Base-by-base conservation (phyloP, 805 yeast genomes). In the Lachancea cidri region DNA sequence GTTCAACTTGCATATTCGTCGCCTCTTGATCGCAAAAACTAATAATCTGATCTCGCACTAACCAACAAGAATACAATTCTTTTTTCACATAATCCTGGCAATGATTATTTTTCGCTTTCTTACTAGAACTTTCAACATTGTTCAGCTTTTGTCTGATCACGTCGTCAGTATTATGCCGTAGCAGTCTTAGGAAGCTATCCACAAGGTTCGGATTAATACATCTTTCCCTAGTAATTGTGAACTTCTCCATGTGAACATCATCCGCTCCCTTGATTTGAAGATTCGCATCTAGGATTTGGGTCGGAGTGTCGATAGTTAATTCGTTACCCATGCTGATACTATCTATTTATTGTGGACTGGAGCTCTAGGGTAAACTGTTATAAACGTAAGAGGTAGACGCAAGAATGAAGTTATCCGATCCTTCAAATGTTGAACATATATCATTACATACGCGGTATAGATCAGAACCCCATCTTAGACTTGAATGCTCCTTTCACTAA, bases 401-500 rank as follows among this genome's bases (percentile, higher is more conserved):
- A 11, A 11, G 27, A 22, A 22, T 11, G 27, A 11, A 7, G 27
- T 7, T 22, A 22, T 22, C 9, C 11, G 27, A 22, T 7, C 9
- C 27, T 7, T 22, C 11, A 22, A 22, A 22, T 22, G 27, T 7
- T 11, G 7, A 22, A 22, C 7, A 7, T 7, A 22, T 22, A 22
- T 22, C 7, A 29, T 29, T 15, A 29, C 32, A 29, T 29, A 29
- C 5, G 15, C 14, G 38, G 11, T 17, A 18, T n/a, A 14, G 19
- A n/a, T 48, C 53, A 78, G 19, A 77, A 56, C 0, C 83, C 84
- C 48, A 76, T 65, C 48, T 74, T 75, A 41, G 76, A 71, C 48
- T 67, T 73, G 27, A 80, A 52, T 0, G 82, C 72, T 13, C 79
- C 68, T 29, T 67, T 67, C 44, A 78, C 72, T 43, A 79, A 48